Conservation (phyloP, 1,284 basidiomycete genomes). For the Chalciporus piperatoides region DNA sequence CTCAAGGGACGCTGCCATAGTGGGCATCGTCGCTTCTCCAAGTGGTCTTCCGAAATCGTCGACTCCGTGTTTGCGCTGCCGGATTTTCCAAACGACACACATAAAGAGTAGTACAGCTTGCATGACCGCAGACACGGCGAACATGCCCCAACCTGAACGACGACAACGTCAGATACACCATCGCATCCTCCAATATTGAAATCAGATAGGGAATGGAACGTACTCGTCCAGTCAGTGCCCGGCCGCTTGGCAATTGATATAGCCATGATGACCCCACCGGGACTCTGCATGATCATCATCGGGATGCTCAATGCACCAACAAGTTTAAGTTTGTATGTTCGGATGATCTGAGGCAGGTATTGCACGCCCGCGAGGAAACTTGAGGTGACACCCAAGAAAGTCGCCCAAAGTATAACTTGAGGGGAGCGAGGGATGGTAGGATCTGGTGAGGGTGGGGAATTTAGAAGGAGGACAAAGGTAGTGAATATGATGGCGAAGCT, state of each 20-base stretch:
- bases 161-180: not conserved
- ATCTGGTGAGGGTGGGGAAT: constrained; percentile 39
- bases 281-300: constrained; percentile 95
- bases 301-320: constrained; percentile 91
- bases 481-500: constrained; percentile 53
- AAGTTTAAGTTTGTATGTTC: constrained; percentile 75
- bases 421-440: constrained; percentile 32
- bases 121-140: constrained; percentile 82
- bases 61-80: constrained; percentile 74
- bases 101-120: constrained; percentile 79
- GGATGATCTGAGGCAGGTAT: constrained; percentile 83
- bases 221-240: constrained; percentile 86
- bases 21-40: not conserved
- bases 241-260: constrained; percentile 65
- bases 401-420: constrained; percentile 67
- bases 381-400: constrained; percentile 83
- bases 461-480: constrained; percentile 54
- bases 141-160: constrained; percentile 72
- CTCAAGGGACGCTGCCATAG: constrained; percentile 2
- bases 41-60: constrained; percentile 89
- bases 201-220: constrained; percentile 19
- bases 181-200: not conserved
- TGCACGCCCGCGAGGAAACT: constrained; percentile 78
- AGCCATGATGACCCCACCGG: constrained; percentile 88
- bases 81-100: constrained; percentile 76